phyloP scores from a whole-genome alignment of 1,139 yeast species.

The Suhomyces atakaporum region DNA sequence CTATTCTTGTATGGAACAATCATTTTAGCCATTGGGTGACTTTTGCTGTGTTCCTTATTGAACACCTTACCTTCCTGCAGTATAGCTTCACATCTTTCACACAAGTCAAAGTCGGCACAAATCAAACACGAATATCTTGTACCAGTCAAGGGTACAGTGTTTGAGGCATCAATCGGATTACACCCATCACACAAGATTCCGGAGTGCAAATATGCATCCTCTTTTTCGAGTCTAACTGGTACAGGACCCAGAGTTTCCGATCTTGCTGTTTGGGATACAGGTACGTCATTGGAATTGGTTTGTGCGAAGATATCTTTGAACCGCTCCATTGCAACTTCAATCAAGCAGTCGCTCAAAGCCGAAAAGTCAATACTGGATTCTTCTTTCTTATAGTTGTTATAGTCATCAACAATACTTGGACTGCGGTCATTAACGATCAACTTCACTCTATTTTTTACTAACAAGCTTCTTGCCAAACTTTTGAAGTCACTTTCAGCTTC shows the following conservation, averaged over 20 bases:
- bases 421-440: slow-evolving; percentile 28
- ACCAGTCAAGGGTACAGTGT: slow-evolving; percentile 44
- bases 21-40: slow-evolving; percentile 38
- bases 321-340: slow-evolving; percentile 28
- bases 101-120: slow-evolving; percentile 59
- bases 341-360: slow-evolving; percentile 26
- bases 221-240: too few relatives aligned
- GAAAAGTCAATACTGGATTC: slow-evolving; percentile 21
- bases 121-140: slow-evolving; percentile 54
- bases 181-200: slow-evolving; percentile 46
- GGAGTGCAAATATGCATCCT: too few relatives aligned
- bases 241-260: too few relatives aligned
- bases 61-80: slow-evolving; percentile 15
- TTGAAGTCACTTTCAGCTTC: slow-evolving; percentile 44
- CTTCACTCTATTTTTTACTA: slow-evolving; percentile 43
- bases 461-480: slow-evolving; percentile 47
- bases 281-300: neutral
- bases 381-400: slow-evolving; percentile 12
- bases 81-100: slow-evolving; percentile 48
- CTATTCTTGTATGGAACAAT: slow-evolving; percentile 19
- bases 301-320: slow-evolving; percentile 23
- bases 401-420: slow-evolving; percentile 3
- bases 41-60: slow-evolving; percentile 26
- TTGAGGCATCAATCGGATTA: slow-evolving; percentile 20
- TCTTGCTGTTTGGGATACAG: slow-evolving; percentile 1